phyloP scores from a whole-genome alignment of 2,329 filamentous ascomycete genomes.

The Cytospora chrysosperma region DNA sequence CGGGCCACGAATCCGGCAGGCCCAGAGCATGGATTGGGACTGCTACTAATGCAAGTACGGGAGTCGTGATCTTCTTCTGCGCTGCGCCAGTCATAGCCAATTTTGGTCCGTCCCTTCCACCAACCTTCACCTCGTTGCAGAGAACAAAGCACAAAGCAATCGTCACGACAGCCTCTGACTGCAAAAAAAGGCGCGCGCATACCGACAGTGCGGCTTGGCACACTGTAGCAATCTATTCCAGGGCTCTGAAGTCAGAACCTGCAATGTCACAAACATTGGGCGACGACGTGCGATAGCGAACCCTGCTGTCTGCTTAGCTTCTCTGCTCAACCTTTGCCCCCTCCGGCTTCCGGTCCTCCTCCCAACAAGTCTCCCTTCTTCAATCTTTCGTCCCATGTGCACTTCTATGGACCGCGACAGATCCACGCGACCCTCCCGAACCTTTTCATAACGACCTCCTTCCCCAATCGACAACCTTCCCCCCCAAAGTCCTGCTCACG shows the following conservation, averaged over 20 bases:
- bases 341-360: conserved; percentile 9
- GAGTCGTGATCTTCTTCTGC: conserved; percentile 15
- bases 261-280: conserved; percentile 24
- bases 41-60: conserved; percentile 16
- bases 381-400: not conserved
- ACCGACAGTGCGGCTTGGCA: not conserved
- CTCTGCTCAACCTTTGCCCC: conserved; percentile 12
- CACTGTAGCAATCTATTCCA: not conserved
- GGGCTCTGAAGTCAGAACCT: conserved; percentile 17
- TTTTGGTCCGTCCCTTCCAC: conserved; percentile 2
- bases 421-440: not conserved
- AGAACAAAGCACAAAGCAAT: not conserved
- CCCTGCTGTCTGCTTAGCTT: conserved; percentile 19
- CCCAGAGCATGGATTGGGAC: conserved; percentile 2
- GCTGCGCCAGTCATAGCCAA: conserved; percentile 12
- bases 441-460: conserved; percentile 9
- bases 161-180: not conserved
- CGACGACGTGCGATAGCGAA: conserved; percentile 24
- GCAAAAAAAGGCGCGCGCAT: not conserved
- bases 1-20: conserved; percentile 6
- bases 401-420: conserved; percentile 22
- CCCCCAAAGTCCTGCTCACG: not conserved
- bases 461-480: not conserved
- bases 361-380: not conserved
- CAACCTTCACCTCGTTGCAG: not conserved